Evolutionary conservation across 2,329 filamentous ascomycete genomes (phyloP).

Genomic region (Pseudophaeomoniella oleicola): DNA sequence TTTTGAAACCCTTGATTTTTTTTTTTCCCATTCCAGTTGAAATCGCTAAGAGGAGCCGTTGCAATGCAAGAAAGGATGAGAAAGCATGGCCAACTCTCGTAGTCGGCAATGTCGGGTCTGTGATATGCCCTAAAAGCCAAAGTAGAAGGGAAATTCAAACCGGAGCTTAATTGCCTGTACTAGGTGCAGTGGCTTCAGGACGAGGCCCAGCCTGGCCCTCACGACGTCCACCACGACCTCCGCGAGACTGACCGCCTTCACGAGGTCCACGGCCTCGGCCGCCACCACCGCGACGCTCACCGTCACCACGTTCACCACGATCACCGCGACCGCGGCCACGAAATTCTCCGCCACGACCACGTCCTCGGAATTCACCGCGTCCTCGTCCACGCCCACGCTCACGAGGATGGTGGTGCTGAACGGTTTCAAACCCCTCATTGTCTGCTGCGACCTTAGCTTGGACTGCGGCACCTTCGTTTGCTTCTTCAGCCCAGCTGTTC

Average conservation of each 20-base stretch:
- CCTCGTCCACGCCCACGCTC: conserved; percentile 19
- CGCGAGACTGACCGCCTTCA: conserved; percentile 12
- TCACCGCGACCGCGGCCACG: conserved; percentile 14
- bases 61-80: neutral
- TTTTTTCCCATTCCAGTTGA: neutral
- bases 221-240: conserved; percentile 13
- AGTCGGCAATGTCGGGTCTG: neutral
- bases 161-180: neutral
- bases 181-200: neutral
- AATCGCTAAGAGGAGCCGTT: neutral
- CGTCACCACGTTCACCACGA: conserved; percentile 18
- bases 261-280: conserved; percentile 23
- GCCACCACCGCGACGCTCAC: conserved; percentile 16
- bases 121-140: neutral
- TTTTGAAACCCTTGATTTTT: too few species aligned
- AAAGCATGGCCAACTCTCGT: neutral
- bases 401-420: conserved; percentile 20
- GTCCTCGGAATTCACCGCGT: conserved; percentile 20
- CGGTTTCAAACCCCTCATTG: conserved; percentile 22
- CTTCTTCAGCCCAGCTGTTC: conserved; percentile 73
- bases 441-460: conserved; percentile 14
- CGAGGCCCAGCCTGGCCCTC: neutral
- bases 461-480: conserved; percentile 36
- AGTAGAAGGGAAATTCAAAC: neutral
- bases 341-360: conserved; percentile 19